A percentile compares a stretch with the other conserved stretches of the same genome.
Conservation (phyloP, 768 basidiomycete species). For the Pleurotus giganteus region DNA sequence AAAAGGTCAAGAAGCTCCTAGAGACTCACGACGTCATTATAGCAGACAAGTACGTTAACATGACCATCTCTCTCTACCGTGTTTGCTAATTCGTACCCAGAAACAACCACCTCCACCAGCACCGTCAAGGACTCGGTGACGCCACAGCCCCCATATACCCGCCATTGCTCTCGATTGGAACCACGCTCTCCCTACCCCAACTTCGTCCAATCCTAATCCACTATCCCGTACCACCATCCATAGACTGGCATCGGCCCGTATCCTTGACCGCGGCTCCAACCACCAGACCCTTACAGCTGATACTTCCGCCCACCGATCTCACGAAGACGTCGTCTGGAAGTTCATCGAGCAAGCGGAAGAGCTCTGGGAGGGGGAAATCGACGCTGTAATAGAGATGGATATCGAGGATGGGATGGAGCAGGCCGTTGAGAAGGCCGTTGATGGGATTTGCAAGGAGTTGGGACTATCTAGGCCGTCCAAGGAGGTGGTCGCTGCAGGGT, state of each 20-base stretch:
- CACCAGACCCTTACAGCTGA: conserved; percentile 82
- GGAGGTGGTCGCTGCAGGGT: conserved; percentile 60
- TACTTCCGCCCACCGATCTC: conserved; percentile 36
- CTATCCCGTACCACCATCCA: conserved; percentile 35
- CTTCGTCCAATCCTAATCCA: conserved; percentile 40
- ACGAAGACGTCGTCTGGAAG: too few species aligned
- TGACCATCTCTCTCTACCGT: neutral
- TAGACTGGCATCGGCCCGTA: conserved; percentile 73
- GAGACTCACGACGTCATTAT: conserved; percentile 73
- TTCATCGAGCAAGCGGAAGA: conserved; percentile 59
- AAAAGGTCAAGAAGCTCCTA: conserved; percentile 68
- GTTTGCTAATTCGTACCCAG: conserved; percentile 29
- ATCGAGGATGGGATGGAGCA: conserved; percentile 52
- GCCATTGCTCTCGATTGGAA: conserved; percentile 80
- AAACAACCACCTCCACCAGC: conserved; percentile 86
- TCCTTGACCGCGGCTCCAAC: conserved; percentile 72
- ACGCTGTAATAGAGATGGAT: conserved; percentile 67
- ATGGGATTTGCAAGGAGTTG: conserved; percentile 46
- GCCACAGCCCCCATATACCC: conserved; percentile 41
- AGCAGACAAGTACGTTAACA: conserved; percentile 76
- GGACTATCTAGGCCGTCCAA: too few species aligned
- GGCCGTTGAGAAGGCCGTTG: conserved; percentile 56
- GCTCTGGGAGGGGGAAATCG: conserved; percentile 62
- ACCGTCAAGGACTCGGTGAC: conserved; percentile 67
- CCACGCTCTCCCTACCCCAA: neutral